These are phyloP conservation scores for Aspergillus ibericus DNA, from an alignment of 2,329 filamentous ascomycete species.

Conservation along the genomic window DNA sequence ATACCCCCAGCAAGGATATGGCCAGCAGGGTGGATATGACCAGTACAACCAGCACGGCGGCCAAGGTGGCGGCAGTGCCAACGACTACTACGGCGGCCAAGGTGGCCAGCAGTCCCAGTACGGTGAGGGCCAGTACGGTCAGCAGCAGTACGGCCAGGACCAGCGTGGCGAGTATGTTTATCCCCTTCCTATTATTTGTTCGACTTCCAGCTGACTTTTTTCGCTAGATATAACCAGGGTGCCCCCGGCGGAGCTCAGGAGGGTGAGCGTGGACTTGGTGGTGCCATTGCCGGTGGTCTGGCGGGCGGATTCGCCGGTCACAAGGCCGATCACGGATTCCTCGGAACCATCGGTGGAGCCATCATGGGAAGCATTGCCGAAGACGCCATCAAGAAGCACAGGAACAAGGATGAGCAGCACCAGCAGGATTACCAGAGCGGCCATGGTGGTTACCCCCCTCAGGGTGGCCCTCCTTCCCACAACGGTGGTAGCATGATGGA, in stretches of 20 bases:
- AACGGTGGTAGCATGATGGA: conserved; percentile 30
- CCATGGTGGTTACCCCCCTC: conserved; percentile 15
- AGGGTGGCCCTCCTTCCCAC: conserved; percentile 21
- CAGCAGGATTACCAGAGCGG: conserved; percentile 19
- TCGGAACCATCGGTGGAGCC: conserved; percentile 50
- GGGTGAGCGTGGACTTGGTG: conserved; percentile 48
- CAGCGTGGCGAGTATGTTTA: conserved; percentile 26
- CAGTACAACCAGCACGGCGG: conserved; percentile 15
- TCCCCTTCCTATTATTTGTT: background rate
- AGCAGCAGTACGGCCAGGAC: conserved; percentile 18
- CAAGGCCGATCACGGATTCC: conserved; percentile 50
- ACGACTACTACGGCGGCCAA: conserved; percentile 18
- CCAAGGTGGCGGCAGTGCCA: conserved; percentile 13
- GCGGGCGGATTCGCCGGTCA: conserved; percentile 49
- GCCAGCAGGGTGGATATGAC: conserved; percentile 23
- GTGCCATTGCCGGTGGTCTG: conserved; percentile 48
- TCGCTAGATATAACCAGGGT: conserved; percentile 26
- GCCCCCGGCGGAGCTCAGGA: conserved; percentile 43
- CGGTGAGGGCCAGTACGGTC: conserved; percentile 17
- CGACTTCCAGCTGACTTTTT: background rate
- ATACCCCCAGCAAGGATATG: conserved; percentile 26
- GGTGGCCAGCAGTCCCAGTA: conserved; percentile 23
- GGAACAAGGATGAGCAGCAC: conserved; percentile 36
- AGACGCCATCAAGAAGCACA: conserved; percentile 47
- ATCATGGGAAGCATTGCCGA: conserved; percentile 48